Evolutionary conservation across 2,329 filamentous ascomycete species (phyloP), one percentile per base, ranked within the genome.

Genomic region (Helicocarpus griseus): DNA sequence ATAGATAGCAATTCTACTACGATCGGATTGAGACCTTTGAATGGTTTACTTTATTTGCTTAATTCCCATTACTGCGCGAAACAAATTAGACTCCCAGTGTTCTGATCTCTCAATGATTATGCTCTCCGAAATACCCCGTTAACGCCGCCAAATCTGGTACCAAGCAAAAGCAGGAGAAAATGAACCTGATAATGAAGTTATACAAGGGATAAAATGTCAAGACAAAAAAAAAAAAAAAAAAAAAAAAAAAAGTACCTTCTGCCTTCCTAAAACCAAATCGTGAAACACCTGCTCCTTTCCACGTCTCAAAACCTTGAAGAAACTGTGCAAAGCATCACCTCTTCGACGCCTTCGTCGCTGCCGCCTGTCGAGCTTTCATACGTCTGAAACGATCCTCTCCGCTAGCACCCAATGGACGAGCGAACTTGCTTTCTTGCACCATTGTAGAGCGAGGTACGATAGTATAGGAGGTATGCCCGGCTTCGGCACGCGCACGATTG

Each of bases 361-460:
- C 70, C 56, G 67, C 66, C 58, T 74, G 71, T 57, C 73, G 69
- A 49, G 73, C 72, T 60, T 72, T 73, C 70, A 75, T 74, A 55
- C 66, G 69, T 52, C 71, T 68, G 62, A 75, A 75, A 43, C 69
- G 68, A 60, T 73, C 73, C 60, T 75, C 73, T 55, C 72, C 71
- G 52, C 71, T 73, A 45, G 70, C 65, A 47, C 72, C 73, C 55
- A 73, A 50, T 13, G 72, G 71, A 55, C 71, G 69, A 8, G 72
- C 69, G 59, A 71, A 75, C 52, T 69, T 70, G 58, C 66, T 72
- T 53, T 72, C 69, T 46, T 67, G 65, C 13, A 72, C 63, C 48
- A 72, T 65, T 41, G 75, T 80, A 63, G 75, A 80, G 62, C 76
- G 77, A n/a, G 81, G 81, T 45, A 80, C 81, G 57, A 84, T 75